Percentiles rank a stretch among this genome's conserved stretches.
Conservation (phyloP, 352 stramenopile species). For the Globisporangium mamillatum region DNA sequence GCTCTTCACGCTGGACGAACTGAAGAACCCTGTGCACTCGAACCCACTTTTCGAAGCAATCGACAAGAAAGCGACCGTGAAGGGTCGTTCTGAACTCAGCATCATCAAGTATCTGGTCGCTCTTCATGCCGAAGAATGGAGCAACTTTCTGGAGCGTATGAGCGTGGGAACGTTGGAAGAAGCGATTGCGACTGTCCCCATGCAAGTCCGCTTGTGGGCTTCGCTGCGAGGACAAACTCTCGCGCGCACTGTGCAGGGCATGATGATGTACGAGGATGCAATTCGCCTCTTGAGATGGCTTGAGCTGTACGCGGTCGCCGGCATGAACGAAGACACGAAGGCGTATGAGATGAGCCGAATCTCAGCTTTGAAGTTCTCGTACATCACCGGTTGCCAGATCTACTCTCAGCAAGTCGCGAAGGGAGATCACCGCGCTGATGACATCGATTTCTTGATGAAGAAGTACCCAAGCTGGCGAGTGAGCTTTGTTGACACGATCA, state of each 20-base stretch:
- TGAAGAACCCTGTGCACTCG: conserved; percentile 79
- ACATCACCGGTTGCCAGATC: conserved; percentile 88
- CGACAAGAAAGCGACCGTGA: conserved; percentile 71
- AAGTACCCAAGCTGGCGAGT: conserved; percentile 88
- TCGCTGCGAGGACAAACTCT: conserved; percentile 84
- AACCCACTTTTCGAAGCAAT: conserved; percentile 79
- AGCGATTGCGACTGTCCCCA: conserved; percentile 56
- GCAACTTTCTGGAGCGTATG: conserved; percentile 86
- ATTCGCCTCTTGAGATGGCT: conserved; percentile 84
- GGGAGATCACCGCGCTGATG: conserved; percentile 75
- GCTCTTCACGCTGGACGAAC: conserved; percentile 82
- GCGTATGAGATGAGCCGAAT: conserved; percentile 84
- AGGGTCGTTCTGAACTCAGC: conserved; percentile 71
- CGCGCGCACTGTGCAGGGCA: conserved; percentile 82
- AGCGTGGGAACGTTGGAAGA: conserved; percentile 67
- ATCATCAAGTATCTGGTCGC: conserved; percentile 90
- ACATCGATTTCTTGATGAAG: conserved; percentile 88
- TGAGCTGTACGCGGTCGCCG: conserved; percentile 62
- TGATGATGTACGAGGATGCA: conserved; percentile 90
- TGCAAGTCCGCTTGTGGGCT: conserved; percentile 81
- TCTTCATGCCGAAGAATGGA: conserved; percentile 86
- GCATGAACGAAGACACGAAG: conserved; percentile 68
- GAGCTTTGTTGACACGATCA: conserved; percentile 83
- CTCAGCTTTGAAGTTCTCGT: conserved; percentile 84
- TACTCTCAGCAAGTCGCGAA: conserved; percentile 80